These are phyloP conservation scores for Apophysomyces sp. DNA, from an alignment of 371 early-diverging fungal genomes.

Conservation along the genomic window DNA sequence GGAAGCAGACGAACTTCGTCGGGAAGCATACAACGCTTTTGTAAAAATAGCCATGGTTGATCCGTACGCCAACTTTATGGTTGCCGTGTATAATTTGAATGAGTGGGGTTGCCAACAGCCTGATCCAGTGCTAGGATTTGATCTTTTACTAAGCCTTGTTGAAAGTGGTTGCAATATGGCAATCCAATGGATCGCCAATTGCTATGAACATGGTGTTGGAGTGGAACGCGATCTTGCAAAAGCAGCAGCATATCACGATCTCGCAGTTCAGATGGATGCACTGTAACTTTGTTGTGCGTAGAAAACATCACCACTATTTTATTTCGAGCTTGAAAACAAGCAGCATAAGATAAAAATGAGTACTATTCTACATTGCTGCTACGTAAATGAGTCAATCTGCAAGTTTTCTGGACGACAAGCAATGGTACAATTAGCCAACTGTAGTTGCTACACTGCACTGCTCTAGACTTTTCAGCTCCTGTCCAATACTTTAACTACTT, in stretches of 20 bases:
- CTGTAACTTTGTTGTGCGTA: too few relatives aligned
- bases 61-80: conserved; percentile 15
- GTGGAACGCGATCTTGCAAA: conserved; percentile 7
- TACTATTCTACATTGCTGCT: too few relatives aligned
- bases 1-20: background rate
- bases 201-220: conserved; percentile 24
- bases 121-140: conserved; percentile 10
- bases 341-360: too few relatives aligned
- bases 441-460: too few relatives aligned
- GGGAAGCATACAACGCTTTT: conserved; percentile 16
- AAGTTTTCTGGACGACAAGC: too few relatives aligned
- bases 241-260: conserved; percentile 4
- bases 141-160: conserved; percentile 10
- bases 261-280: conserved; percentile 5
- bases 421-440: too few relatives aligned
- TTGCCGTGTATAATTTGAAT: conserved; percentile 23
- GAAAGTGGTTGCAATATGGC: conserved; percentile 9
- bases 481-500: too few relatives aligned
- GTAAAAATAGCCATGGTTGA: background rate
- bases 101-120: conserved; percentile 16
- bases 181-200: conserved; percentile 15
- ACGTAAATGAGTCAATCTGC: too few relatives aligned
- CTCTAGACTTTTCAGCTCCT: too few relatives aligned
- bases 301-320: too few relatives aligned
- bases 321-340: too few relatives aligned